Evolutionary conservation across 345 rosid genomes (phyloP), one percentile per base, ranked within the genome.

Genomic region (Limnanthes douglasii): DNA sequence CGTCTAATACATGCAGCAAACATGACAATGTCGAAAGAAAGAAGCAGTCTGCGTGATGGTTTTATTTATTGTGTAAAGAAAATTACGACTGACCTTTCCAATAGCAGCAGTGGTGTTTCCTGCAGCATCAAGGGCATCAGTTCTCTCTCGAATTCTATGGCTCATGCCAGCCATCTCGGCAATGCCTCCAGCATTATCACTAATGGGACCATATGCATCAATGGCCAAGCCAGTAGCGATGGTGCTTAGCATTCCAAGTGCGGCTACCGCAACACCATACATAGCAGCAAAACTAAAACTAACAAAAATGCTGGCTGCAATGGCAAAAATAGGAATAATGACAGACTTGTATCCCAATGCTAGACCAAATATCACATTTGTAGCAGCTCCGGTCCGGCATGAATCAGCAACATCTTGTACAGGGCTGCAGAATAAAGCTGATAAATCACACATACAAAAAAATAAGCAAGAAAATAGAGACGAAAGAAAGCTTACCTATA

Each of bases 101-200:
- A 78, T 78, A 44, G 90, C 84, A 56, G 83, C 90, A 8, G 84
- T 78, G 37, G 92, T 78, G 59, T 78, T 78, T 54, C 92, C 92
- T 25, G 84, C 92, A 54, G 92, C 84, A 59, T 78, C 92, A 35
- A 78, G 84, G 16, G 92, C 92, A 54, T 78, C 92, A 17, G 84
- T 78, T 57, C 92, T 74, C 66, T 78, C 92, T 26, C 84, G 64
- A 37, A 78, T 66, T 43, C 68, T 62, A 64, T 68, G 84, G 64
- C 80, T 78, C 92, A 78, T 78, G 38, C 92, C 80, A 5, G 92
- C 84, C 92, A 78, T 78, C 72, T 78, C 92, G 40, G 84, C 90
- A 53, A 78, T 78, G 31, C 90, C 83, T 41, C 90, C 90, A 37
- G 83, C 80, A 28, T 73, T 78, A 59, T 78, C 92, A 61, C 92